Conservation (phyloP, 352 stramenopile species). For the Pythium brachiatum region DNA sequence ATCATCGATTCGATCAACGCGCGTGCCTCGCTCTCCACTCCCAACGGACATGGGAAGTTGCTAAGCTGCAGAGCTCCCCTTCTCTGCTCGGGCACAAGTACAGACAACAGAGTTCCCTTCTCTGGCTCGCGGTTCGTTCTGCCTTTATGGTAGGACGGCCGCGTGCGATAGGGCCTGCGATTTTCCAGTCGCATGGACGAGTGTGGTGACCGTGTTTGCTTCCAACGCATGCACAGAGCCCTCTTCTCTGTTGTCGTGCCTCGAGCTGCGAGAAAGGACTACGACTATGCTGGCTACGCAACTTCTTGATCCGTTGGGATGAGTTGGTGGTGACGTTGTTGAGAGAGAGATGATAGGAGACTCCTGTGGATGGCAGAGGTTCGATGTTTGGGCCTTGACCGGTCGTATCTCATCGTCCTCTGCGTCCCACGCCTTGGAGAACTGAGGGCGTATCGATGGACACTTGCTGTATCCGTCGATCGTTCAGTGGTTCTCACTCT, state of each 20-base stretch:
- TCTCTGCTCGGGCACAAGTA: constrained; percentile 74
- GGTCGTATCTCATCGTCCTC: neutral
- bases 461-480: neutral
- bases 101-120: constrained; percentile 81
- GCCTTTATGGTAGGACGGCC: neutral
- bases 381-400: neutral
- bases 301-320: neutral
- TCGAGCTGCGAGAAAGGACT: constrained; percentile 17
- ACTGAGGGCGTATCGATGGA: neutral
- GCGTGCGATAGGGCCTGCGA: constrained; percentile 23
- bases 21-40: neutral
- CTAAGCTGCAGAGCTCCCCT: constrained; percentile 81
- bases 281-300: neutral
- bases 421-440: neutral
- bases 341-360: neutral
- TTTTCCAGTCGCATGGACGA: constrained; percentile 24
- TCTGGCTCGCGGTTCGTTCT: constrained; percentile 46
- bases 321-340: neutral
- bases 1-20: neutral
- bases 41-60: constrained; percentile 36
- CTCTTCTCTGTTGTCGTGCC: constrained; percentile 41
- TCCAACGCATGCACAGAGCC: constrained; percentile 25
- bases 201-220: constrained; percentile 18
- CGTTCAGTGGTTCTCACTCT: constrained; percentile 1
- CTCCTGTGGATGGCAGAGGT: neutral